phyloP scores from a whole-genome alignment of 139 green algal genomes.

The Pleodorina starrii region DNA sequence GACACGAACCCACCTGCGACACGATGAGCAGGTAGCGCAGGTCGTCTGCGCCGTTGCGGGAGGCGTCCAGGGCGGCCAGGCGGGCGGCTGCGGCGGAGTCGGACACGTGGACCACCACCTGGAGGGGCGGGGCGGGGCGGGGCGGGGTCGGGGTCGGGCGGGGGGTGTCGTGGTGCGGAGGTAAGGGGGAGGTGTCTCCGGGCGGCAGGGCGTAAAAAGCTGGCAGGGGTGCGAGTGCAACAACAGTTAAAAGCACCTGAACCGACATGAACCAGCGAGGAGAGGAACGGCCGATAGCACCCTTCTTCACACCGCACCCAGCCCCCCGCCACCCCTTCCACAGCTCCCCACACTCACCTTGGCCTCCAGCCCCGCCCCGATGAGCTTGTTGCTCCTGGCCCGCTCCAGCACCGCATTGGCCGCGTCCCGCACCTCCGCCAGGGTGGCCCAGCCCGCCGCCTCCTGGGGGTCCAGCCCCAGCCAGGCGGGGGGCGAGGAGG shows the following conservation, averaged over 20 bases:
- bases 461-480: conserved; percentile 41
- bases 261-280: no score
- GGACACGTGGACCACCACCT: conserved; percentile 79
- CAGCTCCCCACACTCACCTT: no score
- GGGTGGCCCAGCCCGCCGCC: conserved; percentile 57
- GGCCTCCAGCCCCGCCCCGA: conserved; percentile 42
- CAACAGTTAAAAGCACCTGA: no score
- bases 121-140: conserved; percentile 40
- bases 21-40: conserved; percentile 89
- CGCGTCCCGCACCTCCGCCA: conserved; percentile 75
- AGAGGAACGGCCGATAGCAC: no score
- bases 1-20: conserved; percentile 66
- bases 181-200: no score
- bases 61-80: conserved; percentile 73
- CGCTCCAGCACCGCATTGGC: conserved; percentile 88
- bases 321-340: no score
- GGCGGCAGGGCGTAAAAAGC: no score
- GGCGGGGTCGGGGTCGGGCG: not conserved
- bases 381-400: conserved; percentile 49
- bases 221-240: no score
- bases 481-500: conserved; percentile 68
- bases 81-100: conserved; percentile 58
- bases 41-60: conserved; percentile 83
- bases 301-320: no score
- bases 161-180: no score